Evolutionary conservation across 2,329 filamentous ascomycete species (phyloP), one percentile per base, ranked within the genome.

Genomic region (Microdochium bolleyi): DNA sequence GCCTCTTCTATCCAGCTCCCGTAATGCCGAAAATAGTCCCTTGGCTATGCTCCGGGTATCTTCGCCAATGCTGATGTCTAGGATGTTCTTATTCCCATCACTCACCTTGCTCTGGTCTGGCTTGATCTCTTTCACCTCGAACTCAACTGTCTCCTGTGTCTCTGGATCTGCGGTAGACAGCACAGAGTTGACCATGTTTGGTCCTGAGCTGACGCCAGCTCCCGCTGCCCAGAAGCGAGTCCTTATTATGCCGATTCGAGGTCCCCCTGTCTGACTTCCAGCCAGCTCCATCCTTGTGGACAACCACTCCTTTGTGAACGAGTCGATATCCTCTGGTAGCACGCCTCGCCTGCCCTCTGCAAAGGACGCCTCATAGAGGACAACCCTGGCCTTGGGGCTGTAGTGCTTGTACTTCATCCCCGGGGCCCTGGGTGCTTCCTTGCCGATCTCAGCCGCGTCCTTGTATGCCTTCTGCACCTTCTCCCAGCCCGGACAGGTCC

Each of bases 341-440:
- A 77, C 62, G 8, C 73, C 73, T 10, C 63, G 62, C 46, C 60
- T 57, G 22, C 70, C 67, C 11, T 56, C 59, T 13, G 55, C 56
- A 66, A 64, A 72, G 37, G 63, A 68, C 24, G 80, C 70, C 66
- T 96, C 89, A 64, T 91, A 95, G 1, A 97, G 75, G 14, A 95
- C 74, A 2, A 99, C 92, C 48, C 79, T 83, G 1, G 94, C 95
- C 67, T 85, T 89, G 1, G 94, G 94, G 46, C 92, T 95, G 64
- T 99, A 99, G 67, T 99, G 94, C 65, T 94, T 89, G 67, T 99
- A 99, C 71, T 99, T 99, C 94, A 99, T 99, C 1, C 94, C 94
- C 0, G 94, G 94, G 1, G 94, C 94, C 53, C 89, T 79, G 0
- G 94, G 94, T 10, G 79, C 78, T n/a, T 56, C 55, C 50, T 80